Evolutionary conservation across 2,329 filamentous ascomycete genomes (phyloP).

Genomic region (Diaporthe destruens): DNA sequence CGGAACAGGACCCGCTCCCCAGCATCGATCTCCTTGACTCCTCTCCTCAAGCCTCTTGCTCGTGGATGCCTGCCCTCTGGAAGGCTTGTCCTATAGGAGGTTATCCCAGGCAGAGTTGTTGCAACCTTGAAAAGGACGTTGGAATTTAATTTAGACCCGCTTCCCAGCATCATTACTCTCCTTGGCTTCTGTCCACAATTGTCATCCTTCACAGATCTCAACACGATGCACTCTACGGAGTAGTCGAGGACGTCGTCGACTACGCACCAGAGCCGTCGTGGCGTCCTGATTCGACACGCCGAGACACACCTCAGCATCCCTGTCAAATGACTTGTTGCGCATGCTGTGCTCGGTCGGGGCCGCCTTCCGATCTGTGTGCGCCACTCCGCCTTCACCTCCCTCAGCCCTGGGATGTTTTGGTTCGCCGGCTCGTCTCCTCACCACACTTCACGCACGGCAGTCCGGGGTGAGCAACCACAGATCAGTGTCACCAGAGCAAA

Average conservation of each 20-base stretch:
- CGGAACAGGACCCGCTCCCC: conserved; percentile 3
- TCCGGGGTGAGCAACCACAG: not conserved
- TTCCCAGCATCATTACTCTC: not conserved
- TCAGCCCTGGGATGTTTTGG: conserved; percentile 4
- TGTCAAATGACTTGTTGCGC: not conserved
- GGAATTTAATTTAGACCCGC: not conserved
- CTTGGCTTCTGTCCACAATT: not conserved
- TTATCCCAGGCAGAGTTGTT: too few relatives aligned
- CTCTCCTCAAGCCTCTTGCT: too few relatives aligned
- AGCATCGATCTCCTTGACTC: not conserved
- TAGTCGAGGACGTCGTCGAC: conserved; percentile 20
- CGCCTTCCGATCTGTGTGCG: conserved; percentile 1
- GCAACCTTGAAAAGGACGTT: too few relatives aligned
- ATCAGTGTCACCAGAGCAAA: not conserved
- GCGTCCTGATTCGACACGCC: not conserved
- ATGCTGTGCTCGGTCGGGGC: not conserved
- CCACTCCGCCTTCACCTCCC: not conserved
- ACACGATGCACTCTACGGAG: not conserved
- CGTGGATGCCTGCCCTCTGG: too few relatives aligned
- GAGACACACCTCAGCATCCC: not conserved
- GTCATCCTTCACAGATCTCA: not conserved
- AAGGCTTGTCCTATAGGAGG: too few relatives aligned
- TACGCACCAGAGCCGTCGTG: not conserved
- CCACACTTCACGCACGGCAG: conserved; percentile 16
- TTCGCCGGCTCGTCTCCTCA: conserved; percentile 7